Base-by-base conservation (phyloP, 352 stramenopile species). In the Phytophthora vignae region DNA sequence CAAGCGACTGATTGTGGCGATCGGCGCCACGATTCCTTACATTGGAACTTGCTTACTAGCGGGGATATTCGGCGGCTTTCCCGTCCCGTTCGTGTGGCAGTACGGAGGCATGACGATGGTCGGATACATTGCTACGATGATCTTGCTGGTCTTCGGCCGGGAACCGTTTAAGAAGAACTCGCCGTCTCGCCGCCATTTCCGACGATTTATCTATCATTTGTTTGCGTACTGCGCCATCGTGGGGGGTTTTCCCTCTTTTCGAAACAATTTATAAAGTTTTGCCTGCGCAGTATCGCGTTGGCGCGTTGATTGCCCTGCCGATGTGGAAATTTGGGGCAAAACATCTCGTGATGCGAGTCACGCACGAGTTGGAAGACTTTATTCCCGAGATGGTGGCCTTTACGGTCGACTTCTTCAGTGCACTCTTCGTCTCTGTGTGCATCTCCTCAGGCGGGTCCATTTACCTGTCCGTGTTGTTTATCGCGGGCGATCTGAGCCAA, bases 351-450 rank as follows among this genome's bases (percentile, higher is more conserved):
- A 33, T 55, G 22, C 19, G 14, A 15, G 49, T 33, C 3, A 55
- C 49, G 10, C 22, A 33, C 5, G 49, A 55, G 21, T 10, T 36
- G 2, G 49, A 55, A 10, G 49, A 55, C 22, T 55, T 36, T 1
- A 55, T 55, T 5, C 60, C 64, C 2, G 61, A 54, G 33, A 64
- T 67, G 8, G 38, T 76, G n/a, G 57, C 60, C 12, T 60, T 76
- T 57, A 68, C 58, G 1, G 58, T 76, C 2, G 64, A 69, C 25
- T 64, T 73, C 21, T 76, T 76, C 36, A 62, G 67, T 54, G 27
- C 53, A 21, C 58, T 76, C 5, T 54, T 67, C 6, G 57, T 70
- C 9, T 67, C 49, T 8, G 68, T 67, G 38, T 75, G 68, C 50
- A 69, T 72, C 29, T 69, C 49, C 8, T 68, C 50, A 19, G 31